Percentiles rank a stretch among this genome's conserved stretches.
These are phyloP conservation scores for Crithidia fasciculata DNA, from an alignment of 208 protist species.

Conservation along the genomic window DNA sequence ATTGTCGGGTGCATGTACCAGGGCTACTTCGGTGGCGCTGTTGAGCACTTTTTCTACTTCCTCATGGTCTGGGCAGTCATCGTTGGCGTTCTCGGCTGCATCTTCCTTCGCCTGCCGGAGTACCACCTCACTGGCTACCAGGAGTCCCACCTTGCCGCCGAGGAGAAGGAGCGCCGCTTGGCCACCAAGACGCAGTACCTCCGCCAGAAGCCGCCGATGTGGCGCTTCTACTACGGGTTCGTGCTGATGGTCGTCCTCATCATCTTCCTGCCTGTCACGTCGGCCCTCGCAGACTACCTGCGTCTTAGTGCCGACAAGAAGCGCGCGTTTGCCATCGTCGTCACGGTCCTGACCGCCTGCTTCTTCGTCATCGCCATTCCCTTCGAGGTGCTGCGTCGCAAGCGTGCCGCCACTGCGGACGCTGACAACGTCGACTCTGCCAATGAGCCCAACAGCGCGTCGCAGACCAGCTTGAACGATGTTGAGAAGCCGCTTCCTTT, in stretches of 20 bases:
- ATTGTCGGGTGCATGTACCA: constrained; percentile 50
- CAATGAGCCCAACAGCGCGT: neutral
- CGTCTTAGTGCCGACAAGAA: constrained; percentile 23
- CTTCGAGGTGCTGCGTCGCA: neutral
- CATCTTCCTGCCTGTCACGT: constrained; percentile 59
- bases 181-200: constrained; percentile 41
- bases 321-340: constrained; percentile 46
- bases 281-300: constrained; percentile 43
- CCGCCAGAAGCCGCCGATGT: constrained; percentile 58
- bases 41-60: constrained; percentile 56
- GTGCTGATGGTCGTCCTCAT: constrained; percentile 53
- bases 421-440: neutral
- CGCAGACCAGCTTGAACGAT: constrained; percentile 1
- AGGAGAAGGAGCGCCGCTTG: constrained; percentile 33
- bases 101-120: constrained; percentile 55
- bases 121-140: constrained; percentile 71
- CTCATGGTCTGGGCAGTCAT: constrained; percentile 42
- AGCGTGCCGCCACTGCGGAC: neutral
- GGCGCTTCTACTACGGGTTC: constrained; percentile 69
- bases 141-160: constrained; percentile 33
- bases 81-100: constrained; percentile 33
- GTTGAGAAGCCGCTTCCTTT: constrained; percentile 6
- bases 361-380: constrained; percentile 37
- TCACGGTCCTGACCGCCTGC: constrained; percentile 35
- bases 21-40: constrained; percentile 48